Evolutionary conservation across 2,329 filamentous ascomycete genomes (phyloP).

Genomic region (Sclerotinia sclerotiorum): DNA sequence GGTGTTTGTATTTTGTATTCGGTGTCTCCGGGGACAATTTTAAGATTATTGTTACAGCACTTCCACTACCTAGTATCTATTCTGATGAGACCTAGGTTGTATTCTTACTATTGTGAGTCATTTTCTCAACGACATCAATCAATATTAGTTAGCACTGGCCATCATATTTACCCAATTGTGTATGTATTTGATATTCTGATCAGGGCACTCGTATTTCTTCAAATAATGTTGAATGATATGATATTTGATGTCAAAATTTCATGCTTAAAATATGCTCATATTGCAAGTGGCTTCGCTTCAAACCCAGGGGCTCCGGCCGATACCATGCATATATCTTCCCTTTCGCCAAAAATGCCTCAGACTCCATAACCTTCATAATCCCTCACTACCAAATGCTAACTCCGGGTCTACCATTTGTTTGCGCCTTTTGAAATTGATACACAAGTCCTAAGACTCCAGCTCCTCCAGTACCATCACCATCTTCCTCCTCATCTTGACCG

Average conservation of each 20-base stretch:
- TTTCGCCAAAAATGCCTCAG: background rate
- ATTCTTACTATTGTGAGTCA: slow-evolving; percentile 7
- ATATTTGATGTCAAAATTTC: slow-evolving; percentile 1
- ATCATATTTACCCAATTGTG: background rate
- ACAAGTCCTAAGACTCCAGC: slow-evolving; percentile 64
- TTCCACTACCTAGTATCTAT: background rate
- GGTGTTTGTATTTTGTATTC: background rate
- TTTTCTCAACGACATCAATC: background rate
- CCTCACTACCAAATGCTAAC: slow-evolving; percentile 39
- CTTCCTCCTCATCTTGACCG: slow-evolving; percentile 47
- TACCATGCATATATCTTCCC: slow-evolving; percentile 3
- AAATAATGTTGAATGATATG: background rate
- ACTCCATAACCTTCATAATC: slow-evolving; percentile 15
- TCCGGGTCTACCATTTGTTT: slow-evolving; percentile 49
- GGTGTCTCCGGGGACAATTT: no score
- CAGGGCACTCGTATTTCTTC: background rate
- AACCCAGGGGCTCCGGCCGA: slow-evolving; percentile 8
- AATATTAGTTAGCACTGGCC: background rate
- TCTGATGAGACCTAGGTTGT: slow-evolving; percentile 1
- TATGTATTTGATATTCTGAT: background rate
- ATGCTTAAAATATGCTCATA: background rate
- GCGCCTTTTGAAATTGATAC: slow-evolving; percentile 65
- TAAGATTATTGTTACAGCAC: background rate
- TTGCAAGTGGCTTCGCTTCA: slow-evolving; percentile 3
- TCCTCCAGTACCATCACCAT: slow-evolving; percentile 48